Base-by-base conservation (phyloP, 768 basidiomycete genomes). In the Lactifluus echinatus region DNA sequence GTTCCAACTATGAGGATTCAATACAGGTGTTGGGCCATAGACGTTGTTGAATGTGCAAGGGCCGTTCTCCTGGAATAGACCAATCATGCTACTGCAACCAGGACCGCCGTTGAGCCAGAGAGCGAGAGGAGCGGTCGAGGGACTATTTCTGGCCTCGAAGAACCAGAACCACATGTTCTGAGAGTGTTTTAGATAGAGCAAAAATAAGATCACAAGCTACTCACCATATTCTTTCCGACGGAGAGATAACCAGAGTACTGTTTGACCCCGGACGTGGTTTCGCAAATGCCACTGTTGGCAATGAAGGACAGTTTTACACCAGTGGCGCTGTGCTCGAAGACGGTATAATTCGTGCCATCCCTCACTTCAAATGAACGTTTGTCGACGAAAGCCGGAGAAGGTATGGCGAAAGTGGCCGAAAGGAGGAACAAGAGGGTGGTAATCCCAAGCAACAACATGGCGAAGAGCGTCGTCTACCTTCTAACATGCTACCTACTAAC, bases 41-140 rank as follows among this genome's bases (percentile, higher is more conserved):
- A 31, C 59, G 17, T 59, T 59, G 23, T 47, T 26, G 59, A 56
- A 63, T 28, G 59, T 46, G n/a, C 58, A 49, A 19, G 61, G 51
- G 2, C 61, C 61, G 21, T 59, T 53, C 50, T 62, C 61, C 33
- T 54, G 46, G 19, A 59, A 53, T 19, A 53, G 51, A 14, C 51
- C 51, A 8, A 43, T 33, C 51, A 53, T 43, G 28, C 51, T 53
- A 10, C 40, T 53, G 29, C 51, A 53, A 21, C 51, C 51, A 11
- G 51, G 51, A 15, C 53, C 53, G 8, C 53, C 53, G 19, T 47
- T 51, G 14, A 57, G 50, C 56, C 56, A 57, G 21, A 45, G 17
- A 1, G 50, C 47, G n/a, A 57, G 43, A 11, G 56, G 53, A 5
- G 44, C 53, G 3, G 34, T 47, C 2, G 33, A 17, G 3, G 53